Evolutionary conservation across 306 rosid species (phyloP), one percentile per base, ranked within the genome.

Genomic region (Chamaecrista fasciculata): DNA sequence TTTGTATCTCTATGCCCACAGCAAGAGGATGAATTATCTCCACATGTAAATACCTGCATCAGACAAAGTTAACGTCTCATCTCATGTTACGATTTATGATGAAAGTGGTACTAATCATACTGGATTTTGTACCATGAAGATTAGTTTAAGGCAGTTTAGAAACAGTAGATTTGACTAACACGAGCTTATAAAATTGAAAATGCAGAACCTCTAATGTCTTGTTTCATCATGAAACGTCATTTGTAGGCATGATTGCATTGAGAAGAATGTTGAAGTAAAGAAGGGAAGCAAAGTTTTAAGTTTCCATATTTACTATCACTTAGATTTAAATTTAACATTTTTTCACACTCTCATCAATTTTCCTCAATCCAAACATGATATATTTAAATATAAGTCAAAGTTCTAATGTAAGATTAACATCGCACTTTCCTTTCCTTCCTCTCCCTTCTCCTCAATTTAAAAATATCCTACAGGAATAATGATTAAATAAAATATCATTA

Each of bases 11-110:
- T 84, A 70, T 89, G 95, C 67, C 96, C 98, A 37, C 98, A 92
- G 76, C 95, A 92, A 66, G 73, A 87, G 69, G 95, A 84, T 31
- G 98, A 87, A 86, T 89, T 89, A 66, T 92, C 96, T 69, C 98
- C 98, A 26, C 95, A 89, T 12, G 96, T 92, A 82, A 84, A 89
- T 62, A 92, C 95, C 96, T 92, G 83, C 69, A 73, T 59, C 62
- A 77, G 57, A 47, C 43, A 65, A 25, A 34, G n/a, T 20, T 26
- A 66, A 63, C 20, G 15, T 44, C 50, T 44, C 37, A 48, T 62
- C 8, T 33, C 55, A 29, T 1, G 61, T 49, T n/a, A n/a, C n/a
- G n/a, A n/a, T n/a, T 69, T 60, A 63, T 11, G 49, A 44, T 29
- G 51, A 50, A 79, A 79, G 46, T 63, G 50, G 11, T 28, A 63